Percentiles rank a stretch among this genome's conserved stretches.
phyloP scores from a whole-genome alignment of 2,329 filamentous ascomycete species.

The Pestalotiopsis sp. region DNA sequence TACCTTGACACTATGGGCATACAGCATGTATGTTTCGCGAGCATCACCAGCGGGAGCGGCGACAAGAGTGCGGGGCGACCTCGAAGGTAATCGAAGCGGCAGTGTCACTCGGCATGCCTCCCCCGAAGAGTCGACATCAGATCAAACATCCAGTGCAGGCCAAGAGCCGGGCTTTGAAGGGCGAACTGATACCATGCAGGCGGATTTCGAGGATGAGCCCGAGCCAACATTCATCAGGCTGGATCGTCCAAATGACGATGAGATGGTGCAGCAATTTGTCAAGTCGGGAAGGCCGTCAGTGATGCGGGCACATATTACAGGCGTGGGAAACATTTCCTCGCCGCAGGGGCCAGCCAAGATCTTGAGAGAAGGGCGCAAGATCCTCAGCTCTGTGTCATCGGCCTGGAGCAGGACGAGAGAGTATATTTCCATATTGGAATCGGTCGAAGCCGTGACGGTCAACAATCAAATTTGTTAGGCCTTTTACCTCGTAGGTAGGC shows the following conservation, averaged over 20 bases:
- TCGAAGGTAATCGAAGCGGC: not conserved
- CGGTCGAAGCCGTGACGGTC: not conserved
- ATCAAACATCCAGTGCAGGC: not conserved
- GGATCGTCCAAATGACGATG: constrained; percentile 1
- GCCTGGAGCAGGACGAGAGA: not conserved
- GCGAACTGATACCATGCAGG: too few species aligned
- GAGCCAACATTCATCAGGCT: constrained; percentile 3
- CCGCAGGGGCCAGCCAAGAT: not conserved
- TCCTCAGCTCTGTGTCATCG: not conserved
- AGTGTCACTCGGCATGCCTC: not conserved
- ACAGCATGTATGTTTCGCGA: constrained; percentile 19
- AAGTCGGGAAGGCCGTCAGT: not conserved
- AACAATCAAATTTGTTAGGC: not conserved
- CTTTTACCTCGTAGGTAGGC: too few species aligned
- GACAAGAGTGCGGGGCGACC: too few species aligned
- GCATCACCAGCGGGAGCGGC: too few species aligned
- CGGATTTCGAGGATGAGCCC: not conserved
- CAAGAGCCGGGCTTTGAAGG: not conserved
- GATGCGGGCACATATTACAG: not conserved
- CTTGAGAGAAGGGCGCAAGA: not conserved
- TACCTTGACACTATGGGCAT: constrained; percentile 28
- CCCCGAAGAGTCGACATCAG: not conserved
- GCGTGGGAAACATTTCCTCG: not conserved
- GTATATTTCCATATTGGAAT: not conserved
- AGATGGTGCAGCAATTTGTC: constrained; percentile 3